Percentiles rank a stretch among this genome's conserved stretches.
phyloP scores from a whole-genome alignment of 768 basidiomycete genomes.

The Macrocybe gigantea region DNA sequence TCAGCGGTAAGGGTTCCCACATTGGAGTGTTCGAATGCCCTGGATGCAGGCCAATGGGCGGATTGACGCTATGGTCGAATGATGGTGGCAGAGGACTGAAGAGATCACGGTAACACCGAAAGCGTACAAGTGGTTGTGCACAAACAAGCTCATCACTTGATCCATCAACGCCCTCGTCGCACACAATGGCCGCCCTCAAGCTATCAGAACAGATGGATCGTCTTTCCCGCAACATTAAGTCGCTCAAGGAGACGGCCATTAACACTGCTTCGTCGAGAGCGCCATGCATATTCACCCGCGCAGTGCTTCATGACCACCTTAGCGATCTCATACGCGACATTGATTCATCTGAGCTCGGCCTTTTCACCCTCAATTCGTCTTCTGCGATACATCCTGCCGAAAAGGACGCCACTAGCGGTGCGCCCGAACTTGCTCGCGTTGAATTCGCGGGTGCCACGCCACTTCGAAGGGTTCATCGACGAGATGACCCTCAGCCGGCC shows the following conservation, averaged over 20 bases:
- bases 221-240: slow-evolving; percentile 43
- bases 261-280: slow-evolving; percentile 9
- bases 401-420: slow-evolving; percentile 22
- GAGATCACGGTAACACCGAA: too few relatives aligned
- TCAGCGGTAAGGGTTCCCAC: slow-evolving; percentile 52
- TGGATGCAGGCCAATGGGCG: too few relatives aligned
- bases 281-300: slow-evolving; percentile 51
- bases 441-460: slow-evolving; percentile 71
- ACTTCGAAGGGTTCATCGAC: slow-evolving; percentile 40
- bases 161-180: not conserved
- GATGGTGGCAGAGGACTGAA: too few relatives aligned
- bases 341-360: slow-evolving; percentile 72
- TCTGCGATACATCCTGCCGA: slow-evolving; percentile 19
- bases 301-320: slow-evolving; percentile 56
- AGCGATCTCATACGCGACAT: slow-evolving; percentile 78
- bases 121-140: too few relatives aligned
- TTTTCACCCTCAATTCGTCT: slow-evolving; percentile 54
- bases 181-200: slow-evolving; percentile 37
- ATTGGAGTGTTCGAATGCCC: slow-evolving; percentile 15
- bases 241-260: slow-evolving; percentile 42
- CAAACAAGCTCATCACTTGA: not conserved
- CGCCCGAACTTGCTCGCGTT: slow-evolving; percentile 49
- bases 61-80: too few relatives aligned
- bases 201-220: slow-evolving; percentile 66
- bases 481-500: slow-evolving; percentile 28